Evolutionary conservation across 2,329 filamentous ascomycete genomes (phyloP), one percentile per base, ranked within the genome.

Genomic region (Phoma sp.): DNA sequence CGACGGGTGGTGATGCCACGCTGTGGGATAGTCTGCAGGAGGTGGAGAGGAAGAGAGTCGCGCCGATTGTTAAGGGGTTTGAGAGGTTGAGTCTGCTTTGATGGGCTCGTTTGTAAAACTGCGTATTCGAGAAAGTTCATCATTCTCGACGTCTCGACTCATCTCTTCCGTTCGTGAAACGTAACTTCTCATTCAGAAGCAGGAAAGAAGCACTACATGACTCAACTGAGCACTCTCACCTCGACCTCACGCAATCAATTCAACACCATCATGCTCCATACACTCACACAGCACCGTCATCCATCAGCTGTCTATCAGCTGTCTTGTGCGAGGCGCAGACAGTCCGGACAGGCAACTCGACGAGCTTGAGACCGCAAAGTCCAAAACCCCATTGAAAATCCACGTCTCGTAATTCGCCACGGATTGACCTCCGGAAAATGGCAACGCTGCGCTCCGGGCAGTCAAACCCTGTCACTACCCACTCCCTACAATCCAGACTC

Each of bases 41-140:
- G 46, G 63, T 73, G 24, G 69, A 63, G 31, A 75, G 68, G 64
- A 74, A 69, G 60, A 71, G 65, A 60, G 80, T 82, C 51, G 73
- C 79, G 25, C 85, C 85, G 10, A 70, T 81, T 32, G 75, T 88
- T 15, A 85, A 83, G 65, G 69, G 56, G 0, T 81, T 84, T 68
- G 77, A 81, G 62, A 77, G 72, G 57, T 60, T 84, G 63, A 67
- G 69, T 51, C 52, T 74, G 36, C 46, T 74, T 15, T 55, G 10
- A 31, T 22, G 36, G 15, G 29, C 15, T 12, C 3, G 29, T 31
- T 13, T 31, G 29, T 13, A 31, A 10, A 12, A 31, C 5, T 31
- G 29, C 29, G 12, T 31, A 31, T 15, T 6, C 29, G 12, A 31
- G 4, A 13, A 12, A 15, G 29, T 4, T 31, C 4, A 6, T 31